Conservation (phyloP, 257 asterid genomes). For the Buddleja alternifolia region DNA sequence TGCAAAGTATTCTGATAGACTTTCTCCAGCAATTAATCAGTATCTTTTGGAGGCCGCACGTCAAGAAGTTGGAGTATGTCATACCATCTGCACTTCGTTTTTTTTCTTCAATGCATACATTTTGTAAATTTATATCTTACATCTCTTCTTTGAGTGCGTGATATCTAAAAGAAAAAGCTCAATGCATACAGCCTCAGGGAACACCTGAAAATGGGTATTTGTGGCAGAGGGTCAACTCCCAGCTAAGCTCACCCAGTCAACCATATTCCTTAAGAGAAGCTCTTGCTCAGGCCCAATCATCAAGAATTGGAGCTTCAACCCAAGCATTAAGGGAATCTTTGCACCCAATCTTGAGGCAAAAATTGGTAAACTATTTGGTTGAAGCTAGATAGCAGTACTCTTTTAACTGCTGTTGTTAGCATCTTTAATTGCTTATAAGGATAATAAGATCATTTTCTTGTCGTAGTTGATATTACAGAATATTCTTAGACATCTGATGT, state of each 20-base stretch:
- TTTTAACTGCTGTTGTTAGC: conserved; percentile 18
- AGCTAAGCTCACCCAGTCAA: conserved; percentile 96
- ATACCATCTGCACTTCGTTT: conserved; percentile 24
- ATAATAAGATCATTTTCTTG: conserved; percentile 12
- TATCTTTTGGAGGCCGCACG: conserved; percentile 95
- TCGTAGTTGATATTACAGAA: conserved; percentile 11
- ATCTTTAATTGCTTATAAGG: conserved; percentile 26
- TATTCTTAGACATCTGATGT: conserved; percentile 25
- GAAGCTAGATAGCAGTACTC: conserved; percentile 26
- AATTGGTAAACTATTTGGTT: conserved; percentile 59
- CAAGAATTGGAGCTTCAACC: conserved; percentile 93
- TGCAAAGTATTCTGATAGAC: conserved; percentile 91
- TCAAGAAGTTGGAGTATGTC: conserved; percentile 94
- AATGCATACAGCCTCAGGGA: conserved; percentile 82
- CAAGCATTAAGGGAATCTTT: conserved; percentile 94
- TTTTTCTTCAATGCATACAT: conserved; percentile 21
- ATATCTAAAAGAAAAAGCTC: conserved; percentile 32
- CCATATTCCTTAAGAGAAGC: conserved; percentile 99
- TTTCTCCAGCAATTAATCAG: conserved; percentile 95
- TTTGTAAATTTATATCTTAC: conserved; percentile 13
- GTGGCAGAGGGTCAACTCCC: conserved; percentile 97
- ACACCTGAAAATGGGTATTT: conserved; percentile 98
- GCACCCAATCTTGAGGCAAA: conserved; percentile 97
- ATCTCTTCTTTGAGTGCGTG: conserved; percentile 20
- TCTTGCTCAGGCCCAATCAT: conserved; percentile 98